These are phyloP conservation scores for Lipomyces starkeyi DNA, from an alignment of 805 yeast genomes.

Conservation along the genomic window DNA sequence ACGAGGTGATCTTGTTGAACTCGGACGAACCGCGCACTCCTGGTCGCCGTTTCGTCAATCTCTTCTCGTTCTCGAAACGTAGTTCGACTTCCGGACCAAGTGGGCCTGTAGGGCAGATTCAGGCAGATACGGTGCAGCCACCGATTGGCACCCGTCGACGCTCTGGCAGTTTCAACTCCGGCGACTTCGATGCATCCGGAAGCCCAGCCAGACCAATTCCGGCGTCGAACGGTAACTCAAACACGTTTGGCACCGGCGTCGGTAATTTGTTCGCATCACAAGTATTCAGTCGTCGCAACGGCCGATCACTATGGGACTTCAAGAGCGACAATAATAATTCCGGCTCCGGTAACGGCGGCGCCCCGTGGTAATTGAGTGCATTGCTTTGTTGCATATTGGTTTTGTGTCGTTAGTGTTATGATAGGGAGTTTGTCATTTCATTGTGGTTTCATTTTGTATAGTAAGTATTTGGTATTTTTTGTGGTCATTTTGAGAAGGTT, in stretches of 20 bases:
- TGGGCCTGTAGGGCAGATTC: conserved; percentile 6
- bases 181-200: neutral
- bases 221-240: neutral
- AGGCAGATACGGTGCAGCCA: conserved; percentile 13
- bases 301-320: conserved; percentile 31
- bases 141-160: conserved; percentile 32
- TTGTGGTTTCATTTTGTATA: neutral
- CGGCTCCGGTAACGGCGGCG: neutral
- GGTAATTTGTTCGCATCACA: conserved; percentile 27
- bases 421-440: neutral
- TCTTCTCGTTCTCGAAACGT: conserved; percentile 30
- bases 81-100: conserved; percentile 4
- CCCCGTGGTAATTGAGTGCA: neutral
- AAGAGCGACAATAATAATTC: conserved; percentile 11
- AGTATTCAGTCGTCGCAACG: conserved; percentile 24
- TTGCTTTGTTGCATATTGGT: neutral
- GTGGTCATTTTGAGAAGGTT: neutral
- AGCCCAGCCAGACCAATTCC: neutral
- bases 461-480: neutral
- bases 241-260: conserved; percentile 22
- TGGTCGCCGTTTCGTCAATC: conserved; percentile 24
- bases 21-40: conserved; percentile 31
- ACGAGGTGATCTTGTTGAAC: conserved; percentile 19
- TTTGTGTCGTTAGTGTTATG: neutral
- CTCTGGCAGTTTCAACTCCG: conserved; percentile 20